A percentile compares a stretch with the other conserved stretches of the same genome.
phyloP scores from a whole-genome alignment of 805 yeast genomes.

The Cyberlindnera japonica region DNA sequence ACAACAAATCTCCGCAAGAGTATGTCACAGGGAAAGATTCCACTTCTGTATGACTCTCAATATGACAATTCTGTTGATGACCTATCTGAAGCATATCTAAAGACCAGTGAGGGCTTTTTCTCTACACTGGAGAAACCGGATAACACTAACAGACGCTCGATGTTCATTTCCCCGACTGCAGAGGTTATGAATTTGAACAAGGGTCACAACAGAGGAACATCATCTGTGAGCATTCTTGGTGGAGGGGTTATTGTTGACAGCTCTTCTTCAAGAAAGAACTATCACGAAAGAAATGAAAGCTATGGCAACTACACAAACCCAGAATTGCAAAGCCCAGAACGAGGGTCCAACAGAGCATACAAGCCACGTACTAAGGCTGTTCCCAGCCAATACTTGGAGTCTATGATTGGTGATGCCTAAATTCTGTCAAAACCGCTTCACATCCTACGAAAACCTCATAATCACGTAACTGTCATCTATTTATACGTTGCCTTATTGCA shows the following conservation, averaged over 20 bases:
- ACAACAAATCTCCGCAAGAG: constrained; percentile 10
- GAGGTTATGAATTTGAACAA: constrained; percentile 54
- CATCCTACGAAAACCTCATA: too few species aligned
- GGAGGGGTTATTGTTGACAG: constrained; percentile 3
- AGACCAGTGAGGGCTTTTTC: constrained; percentile 15
- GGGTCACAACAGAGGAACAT: constrained; percentile 15
- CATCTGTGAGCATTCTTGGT: constrained; percentile 33
- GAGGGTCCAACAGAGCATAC: constrained; percentile 16
- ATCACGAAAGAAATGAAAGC: constrained; percentile 14
- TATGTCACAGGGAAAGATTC: constrained; percentile 18
- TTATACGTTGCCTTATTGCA: too few species aligned
- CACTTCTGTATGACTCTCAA: constrained; percentile 20
- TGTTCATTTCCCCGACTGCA: constrained; percentile 79
- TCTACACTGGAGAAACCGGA: constrained; percentile 24
- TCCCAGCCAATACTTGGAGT: constrained; percentile 49
- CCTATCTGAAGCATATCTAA: constrained; percentile 11
- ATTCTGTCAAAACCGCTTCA: neutral
- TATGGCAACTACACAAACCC: constrained; percentile 18
- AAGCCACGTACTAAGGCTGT: constrained; percentile 28
- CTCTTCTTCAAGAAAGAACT: constrained; percentile 5
- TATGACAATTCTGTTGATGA: constrained; percentile 14
- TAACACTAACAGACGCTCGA: constrained; percentile 32
- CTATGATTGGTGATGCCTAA: constrained; percentile 34
- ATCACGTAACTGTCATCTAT: too few species aligned
- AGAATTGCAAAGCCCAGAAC: constrained; percentile 17